These are phyloP conservation scores for Hymenoscyphus fructigenus DNA, from an alignment of 2,329 filamentous ascomycete genomes.

Conservation along the genomic window DNA sequence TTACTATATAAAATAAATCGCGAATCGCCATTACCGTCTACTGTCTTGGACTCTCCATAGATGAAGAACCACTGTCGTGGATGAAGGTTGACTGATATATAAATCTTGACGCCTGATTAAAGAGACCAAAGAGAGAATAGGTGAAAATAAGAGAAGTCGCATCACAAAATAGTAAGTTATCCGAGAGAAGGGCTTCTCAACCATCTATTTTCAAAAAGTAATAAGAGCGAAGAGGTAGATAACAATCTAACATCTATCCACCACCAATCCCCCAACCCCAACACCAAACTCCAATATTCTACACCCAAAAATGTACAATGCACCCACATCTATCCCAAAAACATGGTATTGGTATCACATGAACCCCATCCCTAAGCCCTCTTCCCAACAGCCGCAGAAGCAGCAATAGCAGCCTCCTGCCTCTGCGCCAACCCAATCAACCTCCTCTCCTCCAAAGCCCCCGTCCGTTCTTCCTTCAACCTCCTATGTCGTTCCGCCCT, in stretches of 20 bases:
- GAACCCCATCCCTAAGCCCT: not conserved
- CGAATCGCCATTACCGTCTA: too few relatives aligned
- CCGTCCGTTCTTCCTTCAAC: constrained; percentile 28
- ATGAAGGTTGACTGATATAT: too few relatives aligned
- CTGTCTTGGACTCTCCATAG: too few relatives aligned
- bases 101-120: too few relatives aligned
- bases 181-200: not conserved
- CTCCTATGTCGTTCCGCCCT: constrained; percentile 26
- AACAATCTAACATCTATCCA: constrained; percentile 1
- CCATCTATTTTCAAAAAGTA: not conserved
- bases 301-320: not conserved
- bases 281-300: not conserved
- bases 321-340: not conserved
- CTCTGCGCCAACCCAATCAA: constrained; percentile 13
- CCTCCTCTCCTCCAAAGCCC: constrained; percentile 22
- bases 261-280: not conserved
- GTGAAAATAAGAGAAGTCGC: too few relatives aligned
- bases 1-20: too few relatives aligned
- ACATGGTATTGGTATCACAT: not conserved
- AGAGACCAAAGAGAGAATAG: too few relatives aligned
- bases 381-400: constrained; percentile 11
- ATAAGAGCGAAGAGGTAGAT: constrained; percentile 6
- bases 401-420: constrained; percentile 17
- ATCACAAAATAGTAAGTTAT: not conserved
- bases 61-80: too few relatives aligned